A percentile compares a stretch with the other conserved stretches of the same genome.
phyloP scores from a whole-genome alignment of 2,329 filamentous ascomycete genomes.

The Pseudopyrenochaeta lycopersici region DNA sequence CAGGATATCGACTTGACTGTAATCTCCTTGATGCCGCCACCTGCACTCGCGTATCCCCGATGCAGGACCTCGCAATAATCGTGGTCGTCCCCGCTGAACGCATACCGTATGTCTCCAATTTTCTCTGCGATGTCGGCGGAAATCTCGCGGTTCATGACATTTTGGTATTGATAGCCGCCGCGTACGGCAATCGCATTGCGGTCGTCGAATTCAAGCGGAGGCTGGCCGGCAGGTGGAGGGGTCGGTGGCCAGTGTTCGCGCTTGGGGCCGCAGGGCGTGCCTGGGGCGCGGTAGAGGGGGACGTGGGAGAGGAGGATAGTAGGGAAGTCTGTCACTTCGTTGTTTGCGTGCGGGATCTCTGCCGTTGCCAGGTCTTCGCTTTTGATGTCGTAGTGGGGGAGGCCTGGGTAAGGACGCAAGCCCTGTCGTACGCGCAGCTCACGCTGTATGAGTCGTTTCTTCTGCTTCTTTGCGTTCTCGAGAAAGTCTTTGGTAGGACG shows the following conservation, averaged over 20 bases:
- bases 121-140: constrained; percentile 79
- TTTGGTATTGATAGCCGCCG: constrained; percentile 94
- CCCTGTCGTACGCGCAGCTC: constrained; percentile 74
- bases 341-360: constrained; percentile 45
- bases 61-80: constrained; percentile 95
- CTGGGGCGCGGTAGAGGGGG: constrained; percentile 81
- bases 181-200: constrained; percentile 80
- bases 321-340: constrained; percentile 72
- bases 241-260: constrained; percentile 85
- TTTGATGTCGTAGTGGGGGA: constrained; percentile 69
- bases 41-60: constrained; percentile 67
- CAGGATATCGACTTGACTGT: constrained; percentile 95
- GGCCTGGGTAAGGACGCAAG: constrained; percentile 63
- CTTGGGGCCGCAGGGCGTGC: constrained; percentile 85
- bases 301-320: constrained; percentile 92
- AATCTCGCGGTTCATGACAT: constrained; percentile 81
- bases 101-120: constrained; percentile 81
- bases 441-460: constrained; percentile 72
- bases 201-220: constrained; percentile 67
- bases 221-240: constrained; percentile 67
- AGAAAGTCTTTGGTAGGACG: constrained; percentile 80
- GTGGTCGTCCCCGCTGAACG: constrained; percentile 96
- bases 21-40: constrained; percentile 74
- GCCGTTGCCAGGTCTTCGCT: constrained; percentile 52
- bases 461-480: constrained; percentile 68